A percentile compares a stretch with the other conserved stretches of the same genome.
Conservation (phyloP, 352 stramenopile genomes). For the Phytopythium montanum region DNA sequence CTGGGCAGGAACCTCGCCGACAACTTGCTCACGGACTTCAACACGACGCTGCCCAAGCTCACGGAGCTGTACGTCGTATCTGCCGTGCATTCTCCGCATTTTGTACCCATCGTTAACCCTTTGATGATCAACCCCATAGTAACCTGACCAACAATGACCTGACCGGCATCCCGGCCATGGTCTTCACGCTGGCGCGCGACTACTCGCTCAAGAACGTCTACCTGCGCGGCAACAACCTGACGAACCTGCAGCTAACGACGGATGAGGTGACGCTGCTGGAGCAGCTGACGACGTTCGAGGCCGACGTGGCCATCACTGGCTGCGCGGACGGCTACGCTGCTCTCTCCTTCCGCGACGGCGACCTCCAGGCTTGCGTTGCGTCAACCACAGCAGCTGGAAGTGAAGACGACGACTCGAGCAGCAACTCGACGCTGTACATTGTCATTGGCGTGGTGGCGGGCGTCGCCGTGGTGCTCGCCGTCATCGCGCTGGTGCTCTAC, state of each 20-base stretch:
- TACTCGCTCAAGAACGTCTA: constrained; percentile 41
- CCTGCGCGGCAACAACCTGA: constrained; percentile 50
- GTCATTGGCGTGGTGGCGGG: constrained; percentile 35
- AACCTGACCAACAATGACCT: constrained; percentile 50
- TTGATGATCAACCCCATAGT: too few relatives aligned
- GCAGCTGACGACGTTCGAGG: constrained; percentile 39
- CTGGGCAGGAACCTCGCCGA: constrained; percentile 23
- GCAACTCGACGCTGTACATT: constrained; percentile 33
- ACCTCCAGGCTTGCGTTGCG: constrained; percentile 26
- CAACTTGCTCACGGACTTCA: constrained; percentile 44
- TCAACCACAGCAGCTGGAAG: constrained; percentile 12
- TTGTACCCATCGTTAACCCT: background rate
- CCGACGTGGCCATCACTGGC: constrained; percentile 33
- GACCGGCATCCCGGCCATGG: constrained; percentile 32
- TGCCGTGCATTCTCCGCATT: background rate
- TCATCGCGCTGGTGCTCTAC: constrained; percentile 40
- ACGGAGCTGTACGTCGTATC: constrained; percentile 20
- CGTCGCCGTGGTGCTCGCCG: constrained; percentile 30
- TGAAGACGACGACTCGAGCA: constrained; percentile 15
- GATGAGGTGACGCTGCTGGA: constrained; percentile 35
- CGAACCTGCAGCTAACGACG: constrained; percentile 41
- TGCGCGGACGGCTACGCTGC: constrained; percentile 17
- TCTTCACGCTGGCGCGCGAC: constrained; percentile 38
- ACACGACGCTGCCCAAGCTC: constrained; percentile 25
- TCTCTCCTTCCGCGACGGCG: constrained; percentile 16